Percentiles rank a stretch among this genome's conserved stretches.
Evolutionary conservation across 768 basidiomycete species (phyloP).

Genomic region (Phaeolepiota aurea): DNA sequence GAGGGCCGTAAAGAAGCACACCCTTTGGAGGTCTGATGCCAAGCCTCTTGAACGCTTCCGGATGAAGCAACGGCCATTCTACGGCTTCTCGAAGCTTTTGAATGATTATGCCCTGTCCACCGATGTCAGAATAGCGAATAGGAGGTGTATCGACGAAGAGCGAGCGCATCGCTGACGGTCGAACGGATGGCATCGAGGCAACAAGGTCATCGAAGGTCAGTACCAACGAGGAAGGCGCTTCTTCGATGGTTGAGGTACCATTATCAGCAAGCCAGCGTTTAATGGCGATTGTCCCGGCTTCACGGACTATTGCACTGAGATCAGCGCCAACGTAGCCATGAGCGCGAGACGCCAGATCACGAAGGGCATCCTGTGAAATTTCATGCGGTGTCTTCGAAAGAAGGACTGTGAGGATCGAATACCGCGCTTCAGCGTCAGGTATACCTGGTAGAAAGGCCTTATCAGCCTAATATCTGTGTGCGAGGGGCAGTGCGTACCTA

Average conservation of each 20-base stretch:
- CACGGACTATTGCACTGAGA: constrained; percentile 83
- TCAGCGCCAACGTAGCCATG: constrained; percentile 99
- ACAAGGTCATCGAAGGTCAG: constrained; percentile 58
- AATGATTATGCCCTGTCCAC: constrained; percentile 76
- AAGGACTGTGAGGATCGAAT: constrained; percentile 81
- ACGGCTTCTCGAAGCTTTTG: constrained; percentile 85
- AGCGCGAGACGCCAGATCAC: constrained; percentile 62
- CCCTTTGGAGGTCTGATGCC: constrained; percentile 88
- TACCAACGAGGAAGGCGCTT: constrained; percentile 17
- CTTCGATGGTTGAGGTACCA: constrained; percentile 3
- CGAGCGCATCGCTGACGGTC: constrained; percentile 92
- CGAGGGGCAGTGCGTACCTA: constrained; percentile 39
- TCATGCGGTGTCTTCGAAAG: constrained; percentile 74
- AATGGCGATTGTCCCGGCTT: constrained; percentile 88
- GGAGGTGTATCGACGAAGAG: constrained; percentile 83
- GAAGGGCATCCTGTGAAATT: constrained; percentile 53
- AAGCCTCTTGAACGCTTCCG: constrained; percentile 77
- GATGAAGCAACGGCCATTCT: constrained; percentile 91
- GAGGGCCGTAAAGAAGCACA: constrained; percentile 88
- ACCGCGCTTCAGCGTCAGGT: constrained; percentile 79
- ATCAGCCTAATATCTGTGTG: neutral
- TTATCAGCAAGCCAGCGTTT: constrained; percentile 57
- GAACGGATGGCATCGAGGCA: constrained; percentile 65
- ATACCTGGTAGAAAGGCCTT: constrained; percentile 61
- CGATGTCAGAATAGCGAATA: constrained; percentile 81